Percentiles rank a stretch among this genome's conserved stretches.
phyloP scores from a whole-genome alignment of 1,284 basidiomycete genomes.

The Tausonia pullulans region DNA sequence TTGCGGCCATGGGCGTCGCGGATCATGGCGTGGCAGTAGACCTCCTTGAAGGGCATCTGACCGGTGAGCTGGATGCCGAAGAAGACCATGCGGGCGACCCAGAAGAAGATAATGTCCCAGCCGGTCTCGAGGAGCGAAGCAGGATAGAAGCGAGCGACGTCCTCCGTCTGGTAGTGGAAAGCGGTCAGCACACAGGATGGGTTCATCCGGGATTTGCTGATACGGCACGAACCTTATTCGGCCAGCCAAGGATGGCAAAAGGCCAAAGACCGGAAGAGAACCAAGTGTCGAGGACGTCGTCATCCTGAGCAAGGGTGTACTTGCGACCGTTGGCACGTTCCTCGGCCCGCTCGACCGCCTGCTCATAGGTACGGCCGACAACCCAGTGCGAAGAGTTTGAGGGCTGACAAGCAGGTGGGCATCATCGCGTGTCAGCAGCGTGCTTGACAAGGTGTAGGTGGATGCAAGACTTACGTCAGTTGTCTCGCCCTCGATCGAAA shows the following conservation, averaged over 20 bases:
- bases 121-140: slow-evolving; percentile 86
- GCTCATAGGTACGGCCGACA: slow-evolving; percentile 66
- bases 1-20: slow-evolving; percentile 97
- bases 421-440: neutral
- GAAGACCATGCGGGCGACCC: slow-evolving; percentile 98
- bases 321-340: slow-evolving; percentile 56
- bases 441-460: neutral
- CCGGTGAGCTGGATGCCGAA: slow-evolving; percentile 84
- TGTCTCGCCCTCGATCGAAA: slow-evolving; percentile 70
- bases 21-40: slow-evolving; percentile 98
- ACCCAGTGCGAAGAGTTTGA: slow-evolving; percentile 78
- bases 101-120: slow-evolving; percentile 99
- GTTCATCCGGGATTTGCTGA: neutral
- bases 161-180: slow-evolving; percentile 45
- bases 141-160: slow-evolving; percentile 76
- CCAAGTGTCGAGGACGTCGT: slow-evolving; percentile 98
- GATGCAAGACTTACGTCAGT: slow-evolving; percentile 45
- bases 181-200: neutral
- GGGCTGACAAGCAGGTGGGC: slow-evolving; percentile 33
- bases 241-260: slow-evolving; percentile 97
- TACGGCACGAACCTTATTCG: slow-evolving; percentile 51
- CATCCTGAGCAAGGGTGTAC: slow-evolving; percentile 83
- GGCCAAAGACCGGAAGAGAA: slow-evolving; percentile 98
- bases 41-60: slow-evolving; percentile 88
- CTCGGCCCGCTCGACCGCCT: slow-evolving; percentile 69